Percentiles rank a stretch among this genome's conserved stretches.
phyloP scores from a whole-genome alignment of 306 rosid species.

The Glycine latifolia region DNA sequence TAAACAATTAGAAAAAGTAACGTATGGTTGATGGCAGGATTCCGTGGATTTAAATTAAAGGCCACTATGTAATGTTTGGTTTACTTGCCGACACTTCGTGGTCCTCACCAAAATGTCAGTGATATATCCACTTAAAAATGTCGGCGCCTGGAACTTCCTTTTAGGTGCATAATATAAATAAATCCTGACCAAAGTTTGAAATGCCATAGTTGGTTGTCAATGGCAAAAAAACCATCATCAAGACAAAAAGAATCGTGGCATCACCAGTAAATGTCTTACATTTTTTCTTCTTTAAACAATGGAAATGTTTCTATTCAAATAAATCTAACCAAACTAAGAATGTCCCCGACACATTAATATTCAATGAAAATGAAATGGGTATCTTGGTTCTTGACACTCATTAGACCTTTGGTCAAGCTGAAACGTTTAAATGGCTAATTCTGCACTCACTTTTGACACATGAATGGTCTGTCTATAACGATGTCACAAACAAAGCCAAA shows the following conservation, averaged over 20 bases:
- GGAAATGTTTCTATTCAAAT: not conserved
- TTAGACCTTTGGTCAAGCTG: not conserved
- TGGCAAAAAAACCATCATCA: not conserved
- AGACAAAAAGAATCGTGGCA: not conserved
- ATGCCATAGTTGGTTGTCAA: not conserved
- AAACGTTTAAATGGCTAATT: not conserved
- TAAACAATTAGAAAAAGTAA: no score
- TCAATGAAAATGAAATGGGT: not conserved
- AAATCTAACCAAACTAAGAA: not conserved
- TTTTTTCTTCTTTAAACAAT: not conserved
- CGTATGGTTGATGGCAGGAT: not conserved
- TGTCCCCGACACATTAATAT: not conserved
- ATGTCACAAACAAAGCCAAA: not conserved
- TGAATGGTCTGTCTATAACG: not conserved
- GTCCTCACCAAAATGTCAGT: not conserved
- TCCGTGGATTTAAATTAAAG: constrained; percentile 1
- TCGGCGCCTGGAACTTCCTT: not conserved
- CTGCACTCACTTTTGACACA: not conserved
- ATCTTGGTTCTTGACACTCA: not conserved
- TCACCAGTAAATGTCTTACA: not conserved
- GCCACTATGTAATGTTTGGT: not conserved
- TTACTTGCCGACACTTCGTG: constrained; percentile 5
- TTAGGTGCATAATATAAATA: not conserved
- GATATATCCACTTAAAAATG: not conserved
- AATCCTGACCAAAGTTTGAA: not conserved